A percentile compares a stretch with the other conserved stretches of the same genome.
phyloP scores from a whole-genome alignment of 2,329 filamentous ascomycete species.

The Pseudocercospora cruenta region DNA sequence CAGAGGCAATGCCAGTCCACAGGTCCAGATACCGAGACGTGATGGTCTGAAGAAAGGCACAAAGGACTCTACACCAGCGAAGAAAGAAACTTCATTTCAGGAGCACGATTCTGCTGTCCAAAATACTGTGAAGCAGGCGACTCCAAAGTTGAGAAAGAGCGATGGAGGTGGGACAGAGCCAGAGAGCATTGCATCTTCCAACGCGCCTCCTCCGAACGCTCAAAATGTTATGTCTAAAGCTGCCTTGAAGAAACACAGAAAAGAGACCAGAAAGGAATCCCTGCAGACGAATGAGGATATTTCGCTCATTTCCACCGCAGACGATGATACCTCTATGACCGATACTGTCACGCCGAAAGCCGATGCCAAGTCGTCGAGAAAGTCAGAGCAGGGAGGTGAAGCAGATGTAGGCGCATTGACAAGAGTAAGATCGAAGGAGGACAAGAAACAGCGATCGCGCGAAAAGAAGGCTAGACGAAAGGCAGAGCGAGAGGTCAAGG shows the following conservation, averaged over 20 bases:
- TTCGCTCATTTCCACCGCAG: neutral
- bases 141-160: conserved; percentile 5
- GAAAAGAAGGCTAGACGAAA: conserved; percentile 31
- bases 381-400: neutral
- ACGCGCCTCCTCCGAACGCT: neutral
- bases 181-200: neutral
- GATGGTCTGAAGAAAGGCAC: neutral
- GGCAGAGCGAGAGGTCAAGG: conserved; percentile 19
- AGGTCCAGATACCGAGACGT: conserved; percentile 14
- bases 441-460: conserved; percentile 24
- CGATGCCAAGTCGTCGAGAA: conserved; percentile 8
- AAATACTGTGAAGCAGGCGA: neutral
- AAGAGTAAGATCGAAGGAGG: conserved; percentile 13
- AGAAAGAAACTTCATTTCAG: neutral
- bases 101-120: neutral
- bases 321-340: conserved; percentile 9
- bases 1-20: conserved; percentile 15
- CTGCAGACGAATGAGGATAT: neutral
- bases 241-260: conserved; percentile 21
- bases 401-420: neutral
- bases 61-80: neutral
- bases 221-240: neutral
- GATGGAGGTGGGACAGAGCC: neutral
- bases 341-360: neutral
- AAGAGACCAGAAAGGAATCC: neutral